Evolutionary conservation across 129 eudicot species (phyloP), one percentile per base, ranked within the genome.

Genomic region (sunflower (Helianthus annuus)): DNA sequence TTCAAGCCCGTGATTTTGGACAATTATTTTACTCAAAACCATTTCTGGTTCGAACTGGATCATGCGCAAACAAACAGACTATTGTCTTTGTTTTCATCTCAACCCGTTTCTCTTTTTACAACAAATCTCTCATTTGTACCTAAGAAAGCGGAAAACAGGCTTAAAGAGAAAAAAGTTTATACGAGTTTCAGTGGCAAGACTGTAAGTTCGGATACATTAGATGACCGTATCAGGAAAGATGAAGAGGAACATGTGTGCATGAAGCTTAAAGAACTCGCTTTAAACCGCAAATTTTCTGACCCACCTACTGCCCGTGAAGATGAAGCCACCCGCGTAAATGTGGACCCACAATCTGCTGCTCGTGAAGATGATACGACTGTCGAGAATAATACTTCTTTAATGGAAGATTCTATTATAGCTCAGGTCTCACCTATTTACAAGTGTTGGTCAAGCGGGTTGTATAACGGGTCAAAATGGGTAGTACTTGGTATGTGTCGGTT

Each of bases 41-140:
- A 70, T 79, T 92, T 92, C 81, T 75, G 89, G 91, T 92, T 88
- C 83, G 96, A 89, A 83, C 80, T 92, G 69, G 97, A 92, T 78
- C 91, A 83, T 86, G 81, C 82, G 66, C 97, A 92, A 83, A 69
- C 88, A 45, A 77, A 58, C 65, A 81, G 58, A 66, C 72, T 92
- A 68, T 68, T 79, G 38, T 76, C 87, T 66, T 70, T 83, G 46
- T 76, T 91, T 58, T 78, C 86, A 10, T 76, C 86, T 49, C 67
- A 55, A 44, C 76, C 80, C 3, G 19, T 82, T 60, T 68, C 93
- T 22, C 73, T 55, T 64, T n/a, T 81, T 56, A 46, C 83, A 24
- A 54, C 66, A 39, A n/a, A 6, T 42, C n/a, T 53, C 46, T 32
- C 60, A 63, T 32, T 4, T 34, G 27, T 72, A 15, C 51, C 81